Base-by-base conservation (phyloP, 176 grass and related monocot genomes). In the Ensete glaucum region DNA sequence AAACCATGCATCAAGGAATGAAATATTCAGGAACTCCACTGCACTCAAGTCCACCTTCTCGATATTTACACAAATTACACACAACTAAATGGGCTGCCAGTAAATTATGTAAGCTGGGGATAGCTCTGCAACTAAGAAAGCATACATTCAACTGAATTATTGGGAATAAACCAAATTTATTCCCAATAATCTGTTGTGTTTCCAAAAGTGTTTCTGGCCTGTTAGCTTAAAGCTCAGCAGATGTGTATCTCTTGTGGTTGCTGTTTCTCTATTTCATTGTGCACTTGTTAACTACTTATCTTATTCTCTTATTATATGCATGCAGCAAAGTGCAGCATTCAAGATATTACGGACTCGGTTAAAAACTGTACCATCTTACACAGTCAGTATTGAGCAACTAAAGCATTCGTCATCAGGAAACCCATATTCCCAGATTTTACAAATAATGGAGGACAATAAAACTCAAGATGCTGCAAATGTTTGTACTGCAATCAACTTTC, bases 241-340 rank as follows among this genome's bases (percentile, higher is more conserved):
- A n/a, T 3, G 67, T 48, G 20, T 70, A 43, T 11, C 27, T 65
- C 23, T 3, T 69, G 19, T 69, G 14, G 17, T 43, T 69, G 3
- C 1, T 49, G 14, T 50, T n/a, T 8, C 29, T 43, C 50, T 43
- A 4, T 4, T 6, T 43, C 34, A 6, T 43, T 43, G 34, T 43
- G 1, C 26, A 50, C 49, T 56, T 51, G 50, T 69, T 24, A 43
- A 64, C 19, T 67, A 27, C 17, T 67, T 43, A 54, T 53, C 54
- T 66, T 59, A 76, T 55, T 52, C 43, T 11, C 19, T 20, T 81
- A 69, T 73, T 85, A 11, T 43, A 43, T 84, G 65, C 62, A 67
- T 81, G 48, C 87, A 99, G 96, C 96, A 99, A 99, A 99, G 88
- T 84, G 87, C 79, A 9, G 91, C 96, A 81, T 99, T 99, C 79